Conservation (phyloP, 2,329 filamentous ascomycete genomes). For the Neofusicoccum ribis region DNA sequence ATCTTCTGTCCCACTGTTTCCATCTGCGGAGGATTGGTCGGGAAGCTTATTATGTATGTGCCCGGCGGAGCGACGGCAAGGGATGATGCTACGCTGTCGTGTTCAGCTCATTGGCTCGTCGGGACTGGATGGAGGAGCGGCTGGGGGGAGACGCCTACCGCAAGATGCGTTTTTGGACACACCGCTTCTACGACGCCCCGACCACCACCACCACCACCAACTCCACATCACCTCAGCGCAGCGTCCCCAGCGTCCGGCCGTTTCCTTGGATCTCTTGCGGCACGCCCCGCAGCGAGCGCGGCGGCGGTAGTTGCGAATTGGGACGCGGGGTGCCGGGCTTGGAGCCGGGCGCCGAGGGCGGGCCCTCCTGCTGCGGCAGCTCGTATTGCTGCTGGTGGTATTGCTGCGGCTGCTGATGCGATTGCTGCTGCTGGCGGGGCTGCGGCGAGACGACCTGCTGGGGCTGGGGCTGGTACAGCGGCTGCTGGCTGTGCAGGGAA, state of each 20-base stretch:
- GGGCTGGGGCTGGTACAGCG: not conserved
- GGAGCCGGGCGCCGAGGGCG: not conserved
- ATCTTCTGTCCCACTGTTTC: not conserved
- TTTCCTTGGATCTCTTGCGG: conserved; percentile 15
- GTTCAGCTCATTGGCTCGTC: not conserved
- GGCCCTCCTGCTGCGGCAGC: not conserved
- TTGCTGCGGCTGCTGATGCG: not conserved
- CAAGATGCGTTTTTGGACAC: not conserved
- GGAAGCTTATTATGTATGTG: not conserved
- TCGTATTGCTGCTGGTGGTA: not conserved
- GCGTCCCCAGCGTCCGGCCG: conserved; percentile 10
- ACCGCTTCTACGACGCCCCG: not conserved
- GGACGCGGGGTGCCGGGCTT: conserved; percentile 1
- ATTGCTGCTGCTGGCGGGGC: not conserved
- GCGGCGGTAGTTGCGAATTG: not conserved
- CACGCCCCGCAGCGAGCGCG: conserved; percentile 3
- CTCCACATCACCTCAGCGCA: not conserved
- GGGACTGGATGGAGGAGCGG: not conserved
- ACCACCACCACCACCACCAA: not conserved
- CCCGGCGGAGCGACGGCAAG: not conserved
- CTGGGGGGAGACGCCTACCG: not conserved
- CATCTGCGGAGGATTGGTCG: not conserved
- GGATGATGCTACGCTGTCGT: not conserved
- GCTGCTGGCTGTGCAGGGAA: conserved; percentile 4
- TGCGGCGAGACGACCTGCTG: not conserved